Conservation (phyloP, 1,139 yeast species). For the Hanseniaspora uvarum region DNA sequence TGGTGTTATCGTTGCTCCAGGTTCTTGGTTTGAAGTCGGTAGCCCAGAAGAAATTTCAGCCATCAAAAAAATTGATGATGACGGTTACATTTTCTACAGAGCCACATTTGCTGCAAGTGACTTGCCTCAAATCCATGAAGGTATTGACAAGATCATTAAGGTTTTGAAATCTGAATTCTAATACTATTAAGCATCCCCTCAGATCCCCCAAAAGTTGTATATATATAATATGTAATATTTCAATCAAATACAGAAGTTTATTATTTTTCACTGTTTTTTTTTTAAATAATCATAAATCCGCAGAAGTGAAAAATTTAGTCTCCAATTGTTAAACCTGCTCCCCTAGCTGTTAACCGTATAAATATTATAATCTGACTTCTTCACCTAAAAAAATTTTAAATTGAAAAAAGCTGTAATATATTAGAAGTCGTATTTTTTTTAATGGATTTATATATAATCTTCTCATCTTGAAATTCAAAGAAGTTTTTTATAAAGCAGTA, state of each 20-base stretch:
- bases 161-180: slow-evolving; percentile 39
- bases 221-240: too few species aligned
- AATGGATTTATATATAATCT: too few species aligned
- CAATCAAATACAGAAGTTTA: background rate
- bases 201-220: too few species aligned
- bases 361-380: background rate
- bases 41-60: slow-evolving; percentile 8
- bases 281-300: background rate
- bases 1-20: slow-evolving; percentile 52
- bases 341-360: background rate
- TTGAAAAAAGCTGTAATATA: too few species aligned
- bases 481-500: too few species aligned
- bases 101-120: slow-evolving; percentile 65
- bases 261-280: background rate
- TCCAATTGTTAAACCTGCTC: background rate
- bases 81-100: slow-evolving; percentile 41
- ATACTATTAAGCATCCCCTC: too few species aligned
- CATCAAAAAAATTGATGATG: slow-evolving; percentile 20
- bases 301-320: background rate
- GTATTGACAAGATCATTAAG: slow-evolving; percentile 47
- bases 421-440: too few species aligned
- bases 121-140: slow-evolving; percentile 43
- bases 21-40: slow-evolving; percentile 46
- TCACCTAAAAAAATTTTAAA: background rate
- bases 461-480: too few species aligned